Conservation (phyloP, 768 basidiomycete species). For the Hypsizygus marmoreus region DNA sequence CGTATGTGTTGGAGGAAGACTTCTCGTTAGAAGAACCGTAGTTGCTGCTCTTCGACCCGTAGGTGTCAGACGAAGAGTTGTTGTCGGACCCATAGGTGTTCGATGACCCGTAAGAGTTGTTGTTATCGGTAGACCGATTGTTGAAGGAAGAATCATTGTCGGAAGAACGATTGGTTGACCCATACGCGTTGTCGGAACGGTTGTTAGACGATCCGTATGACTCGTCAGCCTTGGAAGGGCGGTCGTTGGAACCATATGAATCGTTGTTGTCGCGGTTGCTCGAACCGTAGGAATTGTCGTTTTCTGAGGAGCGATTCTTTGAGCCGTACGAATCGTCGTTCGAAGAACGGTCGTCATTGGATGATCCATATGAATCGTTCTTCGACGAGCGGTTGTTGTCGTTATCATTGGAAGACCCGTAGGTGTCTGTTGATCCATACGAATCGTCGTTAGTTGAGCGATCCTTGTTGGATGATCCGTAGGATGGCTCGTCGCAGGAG, state of each 20-base stretch:
- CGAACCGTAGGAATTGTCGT: conserved; percentile 24
- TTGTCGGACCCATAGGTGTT: conserved; percentile 23
- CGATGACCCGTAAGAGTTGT: conserved; percentile 26
- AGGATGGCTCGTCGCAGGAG: conserved; percentile 24
- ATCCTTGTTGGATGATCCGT: conserved; percentile 19
- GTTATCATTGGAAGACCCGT: conserved; percentile 12
- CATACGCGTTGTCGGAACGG: conserved; percentile 22
- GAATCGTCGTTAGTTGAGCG: conserved; percentile 22
- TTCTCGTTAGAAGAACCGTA: conserved; percentile 20
- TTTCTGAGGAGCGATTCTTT: conserved; percentile 22
- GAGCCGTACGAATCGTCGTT: conserved; percentile 26
- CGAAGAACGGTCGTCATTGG: conserved; percentile 26
- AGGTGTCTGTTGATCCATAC: conserved; percentile 19
- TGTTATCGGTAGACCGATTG: conserved; percentile 15
- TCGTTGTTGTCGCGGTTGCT: conserved; percentile 13
- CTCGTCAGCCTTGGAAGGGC: conserved; percentile 17
- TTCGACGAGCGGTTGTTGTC: conserved; percentile 21
- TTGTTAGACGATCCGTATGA: conserved; percentile 29
- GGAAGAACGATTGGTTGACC: conserved; percentile 21
- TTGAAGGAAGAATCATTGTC: conserved; percentile 22
- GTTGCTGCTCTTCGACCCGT: conserved; percentile 22
- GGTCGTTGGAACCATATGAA: conserved; percentile 18
- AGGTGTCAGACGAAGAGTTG: conserved; percentile 16
- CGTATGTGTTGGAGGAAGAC: conserved; percentile 16
- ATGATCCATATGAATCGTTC: conserved; percentile 24